Conservation (phyloP, 208 protist genomes). For the Naegleria gruberi region DNA sequence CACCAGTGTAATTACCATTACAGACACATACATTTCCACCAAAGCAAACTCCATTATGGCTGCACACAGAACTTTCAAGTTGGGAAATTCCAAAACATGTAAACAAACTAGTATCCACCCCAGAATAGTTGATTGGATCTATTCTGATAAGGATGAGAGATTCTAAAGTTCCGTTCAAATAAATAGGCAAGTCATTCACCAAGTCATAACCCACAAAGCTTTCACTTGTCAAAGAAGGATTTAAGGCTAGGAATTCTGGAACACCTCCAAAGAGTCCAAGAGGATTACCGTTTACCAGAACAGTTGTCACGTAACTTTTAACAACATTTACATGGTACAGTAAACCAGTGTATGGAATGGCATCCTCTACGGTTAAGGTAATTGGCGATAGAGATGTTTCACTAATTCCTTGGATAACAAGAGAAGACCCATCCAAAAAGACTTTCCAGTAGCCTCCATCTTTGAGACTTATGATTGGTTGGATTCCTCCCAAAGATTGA, state of each 20-base stretch:
- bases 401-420: neutral
- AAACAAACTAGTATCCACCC: neutral
- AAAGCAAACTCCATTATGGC: neutral
- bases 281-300: neutral
- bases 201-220: neutral
- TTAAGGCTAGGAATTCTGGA: neutral
- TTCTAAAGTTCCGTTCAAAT: neutral
- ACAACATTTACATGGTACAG: neutral
- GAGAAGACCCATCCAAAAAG: neutral
- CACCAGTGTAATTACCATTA: neutral
- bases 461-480: neutral
- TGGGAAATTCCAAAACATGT: neutral
- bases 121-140: neutral
- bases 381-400: neutral
- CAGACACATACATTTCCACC: neutral
- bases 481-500: neutral
- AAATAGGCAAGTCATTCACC: neutral
- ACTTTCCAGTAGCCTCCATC: neutral
- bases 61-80: neutral
- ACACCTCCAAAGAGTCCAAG: neutral
- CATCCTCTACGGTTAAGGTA: neutral
- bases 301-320: neutral
- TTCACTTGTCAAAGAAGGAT: neutral
- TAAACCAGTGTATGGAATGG: neutral
- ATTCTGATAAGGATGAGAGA: neutral